These are phyloP conservation scores for Smittium mucronatum DNA, from an alignment of 371 early-diverging fungal species.

Conservation along the genomic window DNA sequence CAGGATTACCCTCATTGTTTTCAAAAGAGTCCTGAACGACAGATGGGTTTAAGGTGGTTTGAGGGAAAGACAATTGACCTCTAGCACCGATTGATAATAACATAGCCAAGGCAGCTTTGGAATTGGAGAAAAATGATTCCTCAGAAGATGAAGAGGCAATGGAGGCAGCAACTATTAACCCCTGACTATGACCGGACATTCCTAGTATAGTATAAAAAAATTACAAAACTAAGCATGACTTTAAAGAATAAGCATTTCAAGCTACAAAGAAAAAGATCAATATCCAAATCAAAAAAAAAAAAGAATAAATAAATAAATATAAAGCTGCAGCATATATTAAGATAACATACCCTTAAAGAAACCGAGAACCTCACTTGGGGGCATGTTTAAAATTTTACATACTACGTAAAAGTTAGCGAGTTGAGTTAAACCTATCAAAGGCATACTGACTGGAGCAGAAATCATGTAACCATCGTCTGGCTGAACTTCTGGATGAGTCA, in stretches of 20 bases:
- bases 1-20: constrained; percentile 86
- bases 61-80: constrained; percentile 74
- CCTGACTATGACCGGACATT: constrained; percentile 88
- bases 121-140: constrained; percentile 62
- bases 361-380: constrained; percentile 37
- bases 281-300: neutral
- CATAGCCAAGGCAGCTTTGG: constrained; percentile 74
- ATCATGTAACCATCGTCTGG: constrained; percentile 74
- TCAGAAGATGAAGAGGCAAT: constrained; percentile 70
- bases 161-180: constrained; percentile 81
- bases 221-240: too few species aligned
- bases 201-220: too few species aligned
- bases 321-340: too few species aligned
- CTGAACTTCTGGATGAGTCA: constrained; percentile 66
- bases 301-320: neutral
- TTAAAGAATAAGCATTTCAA: too few species aligned
- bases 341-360: constrained; percentile 37
- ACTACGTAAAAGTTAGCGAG: constrained; percentile 45
- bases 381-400: constrained; percentile 37
- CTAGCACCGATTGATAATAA: constrained; percentile 86
- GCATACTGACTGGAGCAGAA: constrained; percentile 73
- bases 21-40: constrained; percentile 69
- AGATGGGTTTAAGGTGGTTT: constrained; percentile 72
- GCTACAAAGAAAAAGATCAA: neutral
- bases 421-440: constrained; percentile 75